Base-by-base conservation (phyloP, 352 stramenopile genomes). In the Pythium oligandrum region DNA sequence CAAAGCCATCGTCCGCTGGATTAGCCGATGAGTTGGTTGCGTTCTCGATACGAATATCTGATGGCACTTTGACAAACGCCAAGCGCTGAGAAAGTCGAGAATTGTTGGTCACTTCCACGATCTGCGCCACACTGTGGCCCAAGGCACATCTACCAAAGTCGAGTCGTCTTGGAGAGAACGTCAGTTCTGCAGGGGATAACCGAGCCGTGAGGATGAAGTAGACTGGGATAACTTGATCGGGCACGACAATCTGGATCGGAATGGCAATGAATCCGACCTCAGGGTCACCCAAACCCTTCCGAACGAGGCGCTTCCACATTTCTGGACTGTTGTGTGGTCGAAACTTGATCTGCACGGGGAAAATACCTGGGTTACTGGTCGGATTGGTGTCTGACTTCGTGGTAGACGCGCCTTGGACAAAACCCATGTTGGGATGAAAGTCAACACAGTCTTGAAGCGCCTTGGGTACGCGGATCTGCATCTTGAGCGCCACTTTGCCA, bases 381-480 rank as follows among this genome's bases (percentile, higher is more conserved):
- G 9, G 9, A 26, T 26, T 26, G 17, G 17, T 51, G 52, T 55
- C 39, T 4, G 38, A 17, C 2, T 46, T 45, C 9, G 50, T 39
- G 9, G 63, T 57, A 4, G 51, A 73, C 50, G 6, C 35, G 4
- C 36, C 55, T 40, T 98, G 90, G 0, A 96, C 78, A 57, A 88
- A 97, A 3, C 86, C 86, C 55, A 95, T 91, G 48, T 71, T 74
- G 1, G 91, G 91, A 11, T 80, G 63, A 47, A 96, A 94, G 51
- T 95, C 85, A 8, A 96, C 44, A 40, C 61, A 80, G 1, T 73
- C 66, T 11, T 64, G 55, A 1, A 97, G 67, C 4, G 60, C 48
- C 44, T 84, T 82, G 1, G 90, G 87, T 1, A 90, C 70, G 35
- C 79, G 77, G 1, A 95, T 55, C 33, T 90, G 71, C 26, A 90